Conservation (phyloP, 78 protist species). For the Trichosphaerium sp. region DNA sequence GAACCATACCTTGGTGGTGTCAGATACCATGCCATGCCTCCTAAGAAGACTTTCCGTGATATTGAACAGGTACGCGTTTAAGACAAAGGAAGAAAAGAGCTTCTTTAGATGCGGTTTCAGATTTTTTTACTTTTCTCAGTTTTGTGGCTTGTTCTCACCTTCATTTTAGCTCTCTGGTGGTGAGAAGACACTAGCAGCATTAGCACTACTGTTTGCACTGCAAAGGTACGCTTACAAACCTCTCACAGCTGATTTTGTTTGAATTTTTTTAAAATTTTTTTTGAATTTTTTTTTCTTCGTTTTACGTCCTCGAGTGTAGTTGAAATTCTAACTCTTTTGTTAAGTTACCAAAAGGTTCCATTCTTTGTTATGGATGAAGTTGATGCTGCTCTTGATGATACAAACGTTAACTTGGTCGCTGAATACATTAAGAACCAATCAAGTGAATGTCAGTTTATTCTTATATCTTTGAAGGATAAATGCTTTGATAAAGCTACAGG, state of each 20-base stretch:
- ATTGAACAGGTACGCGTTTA: no score
- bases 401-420: conserved; percentile 77
- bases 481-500: conserved; percentile 56
- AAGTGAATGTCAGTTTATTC: conserved; percentile 60
- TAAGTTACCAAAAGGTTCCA: conserved; percentile 76
- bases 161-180: conserved; percentile 98
- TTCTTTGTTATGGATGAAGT: conserved; percentile 98
- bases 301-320: neutral
- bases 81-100: no score
- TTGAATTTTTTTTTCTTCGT: neutral
- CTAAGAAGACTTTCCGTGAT: conserved; percentile 87
- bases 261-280: neutral
- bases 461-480: conserved; percentile 80
- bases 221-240: conserved; percentile 20
- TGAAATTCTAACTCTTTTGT: neutral
- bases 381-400: conserved; percentile 97
- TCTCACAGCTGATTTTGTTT: neutral
- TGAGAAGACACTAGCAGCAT: conserved; percentile 97
- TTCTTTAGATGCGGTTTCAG: no score
- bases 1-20: conserved; percentile 87
- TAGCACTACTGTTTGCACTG: conserved; percentile 96
- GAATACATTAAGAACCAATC: conserved; percentile 37
- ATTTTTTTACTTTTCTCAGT: no score
- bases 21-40: conserved; percentile 88
- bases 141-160: no score